Conservation (phyloP, 106 monocot species). For the Vanilla planifolia region DNA sequence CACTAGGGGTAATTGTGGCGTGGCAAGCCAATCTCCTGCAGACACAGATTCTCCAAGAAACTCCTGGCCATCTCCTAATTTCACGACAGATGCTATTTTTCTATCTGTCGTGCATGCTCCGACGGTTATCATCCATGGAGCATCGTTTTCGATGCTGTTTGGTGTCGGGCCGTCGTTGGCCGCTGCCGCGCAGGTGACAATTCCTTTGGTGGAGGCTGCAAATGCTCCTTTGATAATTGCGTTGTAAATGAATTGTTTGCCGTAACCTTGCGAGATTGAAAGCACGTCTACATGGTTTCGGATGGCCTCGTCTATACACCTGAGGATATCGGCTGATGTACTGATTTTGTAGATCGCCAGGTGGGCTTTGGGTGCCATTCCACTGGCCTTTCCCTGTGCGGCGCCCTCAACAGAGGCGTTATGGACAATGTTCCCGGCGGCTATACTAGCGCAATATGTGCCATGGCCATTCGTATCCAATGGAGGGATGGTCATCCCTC, state of each 20-base stretch:
- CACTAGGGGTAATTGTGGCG: neutral
- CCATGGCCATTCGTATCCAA: neutral
- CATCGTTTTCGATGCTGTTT: conserved; percentile 27
- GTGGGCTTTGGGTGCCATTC: conserved; percentile 10
- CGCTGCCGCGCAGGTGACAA: conserved; percentile 33
- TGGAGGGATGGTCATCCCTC: neutral
- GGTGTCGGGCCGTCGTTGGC: conserved; percentile 30
- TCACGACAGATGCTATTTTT: conserved; percentile 17
- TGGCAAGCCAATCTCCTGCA: neutral
- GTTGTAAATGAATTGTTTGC: conserved; percentile 5
- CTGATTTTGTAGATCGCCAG: conserved; percentile 13
- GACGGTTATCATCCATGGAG: conserved; percentile 61
- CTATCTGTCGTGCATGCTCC: conserved; percentile 45
- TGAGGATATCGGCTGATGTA: conserved; percentile 1
- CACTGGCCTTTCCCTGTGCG: conserved; percentile 2
- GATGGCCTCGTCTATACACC: conserved; percentile 43
- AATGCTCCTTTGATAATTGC: conserved; percentile 28
- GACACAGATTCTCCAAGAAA: conserved; percentile 24
- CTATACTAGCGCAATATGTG: conserved; percentile 4
- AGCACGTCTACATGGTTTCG: conserved; percentile 31
- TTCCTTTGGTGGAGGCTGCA: conserved; percentile 21
- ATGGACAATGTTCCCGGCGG: conserved; percentile 3
- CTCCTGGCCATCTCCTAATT: conserved; percentile 18
- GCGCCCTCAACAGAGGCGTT: neutral
- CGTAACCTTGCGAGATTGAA: conserved; percentile 14